Percentiles rank a stretch among this genome's conserved stretches.
Evolutionary conservation across 805 yeast species (phyloP).

Genomic region (Metschnikowia kofuensis): DNA sequence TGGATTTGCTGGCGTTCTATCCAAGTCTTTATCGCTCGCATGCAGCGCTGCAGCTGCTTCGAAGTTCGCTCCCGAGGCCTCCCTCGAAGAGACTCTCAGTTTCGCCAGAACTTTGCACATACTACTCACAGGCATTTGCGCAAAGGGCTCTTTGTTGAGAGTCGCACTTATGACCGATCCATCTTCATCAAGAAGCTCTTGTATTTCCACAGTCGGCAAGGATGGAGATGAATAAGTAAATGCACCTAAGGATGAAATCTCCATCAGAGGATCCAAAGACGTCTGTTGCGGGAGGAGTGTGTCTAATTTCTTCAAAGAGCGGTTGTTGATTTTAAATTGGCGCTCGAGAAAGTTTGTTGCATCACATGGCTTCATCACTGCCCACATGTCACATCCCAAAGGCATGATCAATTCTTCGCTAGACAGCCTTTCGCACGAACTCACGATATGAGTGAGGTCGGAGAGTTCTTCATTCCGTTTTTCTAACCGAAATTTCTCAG

Average conservation of each 20-base stretch:
- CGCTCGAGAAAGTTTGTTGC: conserved; percentile 29
- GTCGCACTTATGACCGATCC: conserved; percentile 54
- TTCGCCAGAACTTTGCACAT: neutral
- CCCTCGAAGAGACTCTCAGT: neutral
- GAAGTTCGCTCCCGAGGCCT: neutral
- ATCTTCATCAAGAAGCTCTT: conserved; percentile 78
- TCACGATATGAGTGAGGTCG: neutral
- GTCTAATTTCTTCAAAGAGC: conserved; percentile 34
- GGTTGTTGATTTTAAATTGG: conserved; percentile 26
- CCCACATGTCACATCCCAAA: conserved; percentile 11
- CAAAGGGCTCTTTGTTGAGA: conserved; percentile 20
- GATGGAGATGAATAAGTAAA: conserved; percentile 29
- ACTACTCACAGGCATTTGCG: neutral
- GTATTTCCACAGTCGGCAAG: conserved; percentile 74
- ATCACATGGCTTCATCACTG: conserved; percentile 11
- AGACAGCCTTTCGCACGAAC: neutral
- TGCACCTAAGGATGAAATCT: too few relatives aligned
- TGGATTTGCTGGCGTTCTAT: neutral
- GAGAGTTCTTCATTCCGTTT: neutral
- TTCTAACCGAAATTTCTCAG: neutral
- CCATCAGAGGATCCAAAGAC: conserved; percentile 4
- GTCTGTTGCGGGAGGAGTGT: neutral
- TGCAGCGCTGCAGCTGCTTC: neutral
- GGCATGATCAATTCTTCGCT: conserved; percentile 1
- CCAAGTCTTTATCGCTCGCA: neutral